These are phyloP conservation scores for Coemansia sp. DNA, from an alignment of 192 early-diverging fungal species.

Conservation along the genomic window DNA sequence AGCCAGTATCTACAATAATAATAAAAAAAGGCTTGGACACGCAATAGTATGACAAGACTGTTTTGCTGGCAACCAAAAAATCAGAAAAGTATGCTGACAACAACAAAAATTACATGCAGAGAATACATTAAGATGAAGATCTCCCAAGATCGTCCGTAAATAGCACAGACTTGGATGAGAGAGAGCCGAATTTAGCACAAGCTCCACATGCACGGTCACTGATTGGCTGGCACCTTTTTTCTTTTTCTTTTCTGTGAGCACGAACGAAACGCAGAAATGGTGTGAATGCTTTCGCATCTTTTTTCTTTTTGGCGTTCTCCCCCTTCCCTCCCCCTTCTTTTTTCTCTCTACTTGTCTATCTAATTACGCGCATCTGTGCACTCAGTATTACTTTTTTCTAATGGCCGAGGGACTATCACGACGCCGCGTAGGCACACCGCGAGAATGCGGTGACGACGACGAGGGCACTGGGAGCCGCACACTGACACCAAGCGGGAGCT, in stretches of 20 bases:
- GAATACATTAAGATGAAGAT: too few species aligned
- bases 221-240: not conserved
- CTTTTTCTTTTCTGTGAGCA: not conserved
- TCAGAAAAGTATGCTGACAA: too few species aligned
- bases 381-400: not conserved
- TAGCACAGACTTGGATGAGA: too few species aligned
- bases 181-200: too few species aligned
- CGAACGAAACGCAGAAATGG: too few species aligned
- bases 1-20: too few species aligned
- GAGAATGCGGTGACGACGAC: slow-evolving; percentile 18
- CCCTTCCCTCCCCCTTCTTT: not conserved
- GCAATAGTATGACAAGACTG: too few species aligned
- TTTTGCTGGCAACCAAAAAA: too few species aligned
- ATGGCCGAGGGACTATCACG: slow-evolving; percentile 53
- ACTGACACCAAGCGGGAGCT: not conserved
- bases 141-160: too few species aligned
- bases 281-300: too few species aligned
- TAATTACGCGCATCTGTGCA: slow-evolving; percentile 8
- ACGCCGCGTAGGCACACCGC: slow-evolving; percentile 46
- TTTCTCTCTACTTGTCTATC: not conserved
- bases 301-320: not conserved
- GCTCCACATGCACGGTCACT: not conserved
- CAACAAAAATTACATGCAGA: too few species aligned
- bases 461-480: not conserved
- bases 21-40: too few species aligned